Base-by-base conservation (phyloP, 2,329 filamentous ascomycete species). In the Arthrobotrys entomopaga region DNA sequence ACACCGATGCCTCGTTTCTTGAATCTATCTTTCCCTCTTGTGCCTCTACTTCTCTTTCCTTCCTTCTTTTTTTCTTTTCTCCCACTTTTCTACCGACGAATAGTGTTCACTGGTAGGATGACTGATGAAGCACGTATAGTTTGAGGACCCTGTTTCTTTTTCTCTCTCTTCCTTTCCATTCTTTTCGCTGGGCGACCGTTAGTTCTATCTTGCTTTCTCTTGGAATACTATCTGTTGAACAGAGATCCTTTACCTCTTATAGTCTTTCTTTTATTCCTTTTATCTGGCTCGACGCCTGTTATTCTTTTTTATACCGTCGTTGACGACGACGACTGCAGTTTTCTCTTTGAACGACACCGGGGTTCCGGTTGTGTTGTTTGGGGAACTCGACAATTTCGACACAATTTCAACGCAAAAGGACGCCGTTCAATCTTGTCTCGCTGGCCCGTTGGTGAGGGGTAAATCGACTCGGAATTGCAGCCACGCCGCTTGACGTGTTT, bases 351-450 rank as follows among this genome's bases (percentile, higher is more conserved):
- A 29, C n/a, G n/a, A n/a, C n/a, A n/a, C n/a, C n/a, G 16, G 50
- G 49, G n/a, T 26, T n/a, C n/a, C 42, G 46, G 20, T 50, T 74
- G 70, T 63, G 70, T 74, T 74, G 70, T 57, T 34, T 34, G 29
- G 42, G 57, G 13, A 13, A 16, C 38, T 20, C 46, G 63, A 67
- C 70, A 24, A 59, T 56, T n/a, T 53, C 61, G 64, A 60, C 70
- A 74, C 63, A 67, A 58, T 67, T 74, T 74, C 70, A 74, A 74
- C 70, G 70, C 70, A 74, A 74, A 74, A 57, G 42, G 16, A 48
- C 70, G 63, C 70, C 49, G 63, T 15, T 56, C 67, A 48, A 22
- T 52, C 40, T 10, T 22, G 26, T 24, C 38, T 34, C n/a, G 49
- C 19, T 42, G 42, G 26, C 24, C 16, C 20, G 46, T 22, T 46